Percentiles rank a stretch among this genome's conserved stretches.
These are phyloP conservation scores for Colletotrichum sp. DNA, from an alignment of 2,329 filamentous ascomycete species.

Conservation along the genomic window DNA sequence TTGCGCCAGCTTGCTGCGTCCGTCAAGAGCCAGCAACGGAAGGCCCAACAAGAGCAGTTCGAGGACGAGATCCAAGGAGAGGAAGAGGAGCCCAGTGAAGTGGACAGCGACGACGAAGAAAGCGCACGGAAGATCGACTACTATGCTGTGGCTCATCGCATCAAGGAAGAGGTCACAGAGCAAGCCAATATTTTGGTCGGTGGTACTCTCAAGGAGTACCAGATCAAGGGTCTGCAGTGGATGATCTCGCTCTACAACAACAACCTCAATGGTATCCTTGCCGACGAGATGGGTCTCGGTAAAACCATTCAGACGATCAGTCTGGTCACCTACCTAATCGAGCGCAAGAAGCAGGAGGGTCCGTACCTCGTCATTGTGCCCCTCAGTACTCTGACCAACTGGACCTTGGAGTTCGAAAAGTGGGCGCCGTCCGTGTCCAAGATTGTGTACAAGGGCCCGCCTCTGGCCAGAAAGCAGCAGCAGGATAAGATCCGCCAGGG, in stretches of 20 bases:
- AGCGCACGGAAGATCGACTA: constrained; percentile 89
- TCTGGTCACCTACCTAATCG: constrained; percentile 95
- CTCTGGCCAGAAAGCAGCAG: constrained; percentile 83
- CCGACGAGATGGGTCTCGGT: constrained; percentile 99
- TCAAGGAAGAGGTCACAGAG: constrained; percentile 87
- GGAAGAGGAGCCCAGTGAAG: constrained; percentile 70
- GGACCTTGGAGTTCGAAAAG: constrained; percentile 98
- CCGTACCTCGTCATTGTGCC: constrained; percentile 97
- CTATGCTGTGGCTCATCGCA: constrained; percentile 95
- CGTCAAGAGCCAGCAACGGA: constrained; percentile 91
- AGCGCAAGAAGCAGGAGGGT: constrained; percentile 89
- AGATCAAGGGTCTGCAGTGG: constrained; percentile 98
- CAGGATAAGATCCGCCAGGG: constrained; percentile 95
- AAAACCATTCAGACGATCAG: constrained; percentile 99
- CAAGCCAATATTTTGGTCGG: constrained; percentile 90
- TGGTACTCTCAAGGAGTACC: constrained; percentile 94
- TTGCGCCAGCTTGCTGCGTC: constrained; percentile 93
- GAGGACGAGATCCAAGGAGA: constrained; percentile 60
- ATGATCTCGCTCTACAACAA: constrained; percentile 99
- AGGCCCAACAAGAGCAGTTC: constrained; percentile 74
- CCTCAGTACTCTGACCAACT: constrained; percentile 95
- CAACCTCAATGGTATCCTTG: constrained; percentile 97
- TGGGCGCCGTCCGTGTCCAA: constrained; percentile 89
- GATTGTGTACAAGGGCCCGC: constrained; percentile 97
- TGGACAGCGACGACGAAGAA: constrained; percentile 72